Base-by-base conservation (phyloP, 169 alveolate genomes). In the Cryptosporidium xiaoi region DNA sequence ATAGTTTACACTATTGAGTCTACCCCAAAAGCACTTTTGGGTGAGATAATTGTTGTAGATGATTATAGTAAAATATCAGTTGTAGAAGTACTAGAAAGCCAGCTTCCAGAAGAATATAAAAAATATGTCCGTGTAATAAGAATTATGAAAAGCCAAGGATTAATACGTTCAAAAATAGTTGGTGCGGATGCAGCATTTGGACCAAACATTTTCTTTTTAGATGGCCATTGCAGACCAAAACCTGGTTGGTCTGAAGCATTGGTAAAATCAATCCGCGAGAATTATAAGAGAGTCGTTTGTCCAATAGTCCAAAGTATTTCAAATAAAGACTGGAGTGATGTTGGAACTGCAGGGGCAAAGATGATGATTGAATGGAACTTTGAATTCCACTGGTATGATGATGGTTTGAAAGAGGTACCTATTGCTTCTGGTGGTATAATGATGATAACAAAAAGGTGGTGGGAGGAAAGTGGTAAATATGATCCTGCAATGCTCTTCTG, bases 341-440 rank as follows among this genome's bases (percentile, higher is more conserved):
- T 66, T 33, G 90, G 85, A 18, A 84, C 91, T 33, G 71, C 82
- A 36, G 93, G 93, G 16, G 68, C 83, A 18, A 90, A 90, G 67
- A 89, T 92, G 92, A 92, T 92, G 94, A 90, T 92, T 46, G 93
- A 90, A 8, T 92, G 94, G 94, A 83, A 89, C 84, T 53, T 91
- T n/a, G 82, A 62, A 71, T 92, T 91, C 69, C 82, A 84, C n/a
- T 92, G 95, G 95, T 91, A 87, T 51, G 94, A 92, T 64, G 93
- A 90, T 65, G 89, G 64, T 20, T 66, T 71, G 10, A 83, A 64
- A 16, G 94, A 92, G 58, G 89, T 92, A 2, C 93, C 94, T 6
- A 53, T 92, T 8, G 44, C 84, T 36, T 82, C 94, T 12, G 94
- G 94, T 5, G 94, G 94, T 33, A 77, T 92, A 10, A 33, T 90